Percentiles rank a stretch among this genome's conserved stretches.
Conservation (phyloP, 305 asterid species). For the Petunia hybrid region DNA sequence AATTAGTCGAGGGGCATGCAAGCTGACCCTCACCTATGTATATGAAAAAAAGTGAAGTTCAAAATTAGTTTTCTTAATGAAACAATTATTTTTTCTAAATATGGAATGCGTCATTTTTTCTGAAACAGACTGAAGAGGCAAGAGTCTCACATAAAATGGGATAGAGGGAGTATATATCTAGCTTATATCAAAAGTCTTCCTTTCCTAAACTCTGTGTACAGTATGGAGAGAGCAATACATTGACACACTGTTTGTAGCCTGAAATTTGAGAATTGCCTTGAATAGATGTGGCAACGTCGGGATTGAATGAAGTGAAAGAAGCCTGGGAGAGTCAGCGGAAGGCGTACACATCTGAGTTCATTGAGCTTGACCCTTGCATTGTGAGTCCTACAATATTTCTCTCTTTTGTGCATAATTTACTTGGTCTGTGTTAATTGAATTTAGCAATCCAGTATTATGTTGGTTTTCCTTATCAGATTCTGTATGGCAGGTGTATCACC, state of each 20-base stretch:
- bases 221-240: background rate
- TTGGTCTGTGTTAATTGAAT: slow-evolving; percentile 7
- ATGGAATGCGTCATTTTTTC: too few relatives aligned
- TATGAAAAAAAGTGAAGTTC: too few relatives aligned
- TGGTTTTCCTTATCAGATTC: slow-evolving; percentile 11
- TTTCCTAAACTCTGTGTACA: background rate
- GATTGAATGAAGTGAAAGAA: slow-evolving; percentile 77
- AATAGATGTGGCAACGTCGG: slow-evolving; percentile 80
- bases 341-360: slow-evolving; percentile 84
- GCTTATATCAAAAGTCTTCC: background rate
- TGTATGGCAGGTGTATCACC: background rate
- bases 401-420: background rate
- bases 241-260: slow-evolving; percentile 8
- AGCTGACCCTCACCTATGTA: too few relatives aligned
- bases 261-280: slow-evolving; percentile 14
- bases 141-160: too few relatives aligned
- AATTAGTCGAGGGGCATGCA: too few relatives aligned
- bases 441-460: background rate
- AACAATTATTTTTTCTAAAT: too few relatives aligned
- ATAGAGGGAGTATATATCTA: background rate
- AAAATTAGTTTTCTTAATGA: too few relatives aligned
- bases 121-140: too few relatives aligned
- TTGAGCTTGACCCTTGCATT: slow-evolving; percentile 84
- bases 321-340: slow-evolving; percentile 96
- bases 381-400: slow-evolving; percentile 51